These are phyloP conservation scores for Lagenaria siceraria DNA, from an alignment of 306 rosid species.

Conservation along the genomic window DNA sequence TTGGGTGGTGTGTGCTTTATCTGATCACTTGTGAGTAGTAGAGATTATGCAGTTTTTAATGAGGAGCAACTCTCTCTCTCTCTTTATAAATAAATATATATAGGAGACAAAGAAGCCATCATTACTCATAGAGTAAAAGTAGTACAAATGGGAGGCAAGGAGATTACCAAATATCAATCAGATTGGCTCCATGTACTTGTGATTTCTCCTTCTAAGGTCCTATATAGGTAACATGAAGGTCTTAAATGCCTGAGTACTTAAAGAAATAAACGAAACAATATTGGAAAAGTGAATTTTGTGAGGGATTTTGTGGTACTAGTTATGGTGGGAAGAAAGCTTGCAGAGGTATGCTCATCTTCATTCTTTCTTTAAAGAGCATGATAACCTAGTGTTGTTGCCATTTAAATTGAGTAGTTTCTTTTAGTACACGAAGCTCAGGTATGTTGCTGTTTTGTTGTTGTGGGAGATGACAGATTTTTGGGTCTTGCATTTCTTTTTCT, in stretches of 20 bases:
- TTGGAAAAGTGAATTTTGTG: background rate
- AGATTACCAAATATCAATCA: background rate
- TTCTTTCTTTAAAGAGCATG: background rate
- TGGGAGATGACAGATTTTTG: background rate
- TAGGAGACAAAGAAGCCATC: background rate
- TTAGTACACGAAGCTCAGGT: background rate
- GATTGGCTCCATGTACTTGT: background rate
- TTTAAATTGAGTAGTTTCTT: background rate
- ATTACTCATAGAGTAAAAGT: background rate
- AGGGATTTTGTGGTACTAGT: background rate
- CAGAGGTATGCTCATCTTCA: background rate
- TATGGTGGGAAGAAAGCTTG: background rate
- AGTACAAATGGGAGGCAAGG: background rate
- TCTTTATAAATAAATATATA: no score
- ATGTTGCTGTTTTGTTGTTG: background rate
- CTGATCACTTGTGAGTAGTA: background rate
- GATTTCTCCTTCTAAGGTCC: background rate
- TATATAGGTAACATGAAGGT: background rate
- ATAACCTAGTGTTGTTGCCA: background rate
- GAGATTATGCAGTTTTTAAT: background rate
- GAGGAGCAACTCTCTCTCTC: no score
- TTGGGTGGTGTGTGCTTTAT: background rate
- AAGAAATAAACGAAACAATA: background rate
- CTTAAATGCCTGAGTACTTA: background rate
- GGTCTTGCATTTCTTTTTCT: background rate